These are phyloP conservation scores for Beauveria asiatica DNA, from an alignment of 2,329 filamentous ascomycete genomes.

Conservation along the genomic window DNA sequence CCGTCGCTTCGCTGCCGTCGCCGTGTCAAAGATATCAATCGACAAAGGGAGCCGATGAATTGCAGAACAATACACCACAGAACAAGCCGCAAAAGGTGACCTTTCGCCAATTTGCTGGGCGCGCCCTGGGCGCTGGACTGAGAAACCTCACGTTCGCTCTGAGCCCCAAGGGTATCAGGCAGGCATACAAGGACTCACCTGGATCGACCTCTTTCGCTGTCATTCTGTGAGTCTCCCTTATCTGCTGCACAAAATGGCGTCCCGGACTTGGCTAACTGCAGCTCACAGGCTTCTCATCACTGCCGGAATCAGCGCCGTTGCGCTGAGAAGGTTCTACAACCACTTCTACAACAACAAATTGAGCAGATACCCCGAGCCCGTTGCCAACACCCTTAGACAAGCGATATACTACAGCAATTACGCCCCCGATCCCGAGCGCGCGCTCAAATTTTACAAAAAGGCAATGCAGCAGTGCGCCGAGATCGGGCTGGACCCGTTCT, in stretches of 20 bases:
- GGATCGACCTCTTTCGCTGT: slow-evolving; percentile 22
- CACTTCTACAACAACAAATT: slow-evolving; percentile 49
- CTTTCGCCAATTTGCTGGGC: slow-evolving; percentile 22
- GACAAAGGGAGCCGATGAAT: slow-evolving; percentile 13
- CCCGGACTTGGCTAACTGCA: not conserved
- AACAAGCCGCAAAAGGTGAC: slow-evolving; percentile 20
- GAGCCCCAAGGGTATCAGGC: slow-evolving; percentile 27
- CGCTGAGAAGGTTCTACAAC: slow-evolving; percentile 38
- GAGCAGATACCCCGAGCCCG: slow-evolving; percentile 55
- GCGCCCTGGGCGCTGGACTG: slow-evolving; percentile 25
- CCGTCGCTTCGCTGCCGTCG: slow-evolving; percentile 21
- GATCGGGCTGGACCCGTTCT: slow-evolving; percentile 75
- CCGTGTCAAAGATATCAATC: slow-evolving; percentile 23
- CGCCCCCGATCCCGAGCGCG: slow-evolving; percentile 63
- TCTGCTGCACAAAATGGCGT: no score
- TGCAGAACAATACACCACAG: slow-evolving; percentile 16
- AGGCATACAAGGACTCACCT: slow-evolving; percentile 26
- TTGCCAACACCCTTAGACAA: slow-evolving; percentile 70
- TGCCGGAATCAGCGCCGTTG: slow-evolving; percentile 22
- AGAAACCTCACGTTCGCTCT: slow-evolving; percentile 26
- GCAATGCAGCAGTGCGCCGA: slow-evolving; percentile 68
- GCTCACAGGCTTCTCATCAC: slow-evolving; percentile 21
- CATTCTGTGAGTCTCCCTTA: slow-evolving; percentile 20
- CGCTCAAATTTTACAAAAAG: slow-evolving; percentile 74
- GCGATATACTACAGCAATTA: slow-evolving; percentile 83